phyloP scores from a whole-genome alignment of 2,329 filamentous ascomycete genomes.

The Helminthosporium solani region DNA sequence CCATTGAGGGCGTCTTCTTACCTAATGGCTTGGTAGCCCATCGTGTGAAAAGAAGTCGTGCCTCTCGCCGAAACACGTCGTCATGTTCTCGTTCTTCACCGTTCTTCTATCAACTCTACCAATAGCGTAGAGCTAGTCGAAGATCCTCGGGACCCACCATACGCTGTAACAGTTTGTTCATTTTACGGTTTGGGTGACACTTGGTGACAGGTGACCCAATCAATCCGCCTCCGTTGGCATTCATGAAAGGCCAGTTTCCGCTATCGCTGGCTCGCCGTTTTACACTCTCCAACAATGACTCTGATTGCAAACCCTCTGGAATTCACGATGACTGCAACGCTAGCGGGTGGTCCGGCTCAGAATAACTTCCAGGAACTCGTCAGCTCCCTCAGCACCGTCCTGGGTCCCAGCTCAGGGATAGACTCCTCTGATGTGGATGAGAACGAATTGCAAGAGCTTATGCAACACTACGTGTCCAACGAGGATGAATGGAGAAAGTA shows the following conservation, averaged over 20 bases:
- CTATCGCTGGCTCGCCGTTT: neutral
- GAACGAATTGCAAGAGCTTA: conserved; percentile 66
- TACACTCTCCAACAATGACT: too few relatives aligned
- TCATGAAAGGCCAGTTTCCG: neutral
- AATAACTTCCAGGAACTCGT: conserved; percentile 68
- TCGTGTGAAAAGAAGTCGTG: too few relatives aligned
- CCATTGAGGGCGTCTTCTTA: conserved; percentile 24
- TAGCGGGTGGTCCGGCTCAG: neutral
- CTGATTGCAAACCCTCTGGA: neutral
- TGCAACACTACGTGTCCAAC: conserved; percentile 71
- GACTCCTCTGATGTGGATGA: conserved; percentile 80
- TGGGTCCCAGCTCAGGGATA: conserved; percentile 80
- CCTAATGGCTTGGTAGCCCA: conserved; percentile 22
- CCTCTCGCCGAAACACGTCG: too few relatives aligned
- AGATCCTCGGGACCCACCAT: neutral
- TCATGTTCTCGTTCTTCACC: neutral
- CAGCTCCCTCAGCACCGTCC: conserved; percentile 66
- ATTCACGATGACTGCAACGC: neutral
- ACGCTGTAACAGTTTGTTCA: neutral
- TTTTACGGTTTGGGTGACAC: neutral
- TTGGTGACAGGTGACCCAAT: too few relatives aligned
- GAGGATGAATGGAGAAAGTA: conserved; percentile 72
- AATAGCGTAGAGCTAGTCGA: neutral
- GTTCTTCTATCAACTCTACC: neutral
- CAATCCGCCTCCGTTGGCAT: too few relatives aligned